These are phyloP conservation scores for Mortierella alpina DNA, from an alignment of 192 early-diverging fungal species.

Conservation along the genomic window DNA sequence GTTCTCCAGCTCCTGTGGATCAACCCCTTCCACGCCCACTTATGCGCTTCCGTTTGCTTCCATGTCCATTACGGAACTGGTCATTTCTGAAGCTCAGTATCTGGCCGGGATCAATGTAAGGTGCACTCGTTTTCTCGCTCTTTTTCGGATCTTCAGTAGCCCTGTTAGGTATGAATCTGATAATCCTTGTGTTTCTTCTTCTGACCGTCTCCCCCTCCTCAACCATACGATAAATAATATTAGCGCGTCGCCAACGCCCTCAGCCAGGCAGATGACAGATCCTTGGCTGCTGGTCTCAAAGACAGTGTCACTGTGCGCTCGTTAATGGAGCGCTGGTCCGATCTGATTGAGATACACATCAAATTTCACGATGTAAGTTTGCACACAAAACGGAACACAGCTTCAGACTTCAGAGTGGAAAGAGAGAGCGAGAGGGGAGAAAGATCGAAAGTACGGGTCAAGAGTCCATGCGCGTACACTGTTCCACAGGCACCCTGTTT, in stretches of 20 bases:
- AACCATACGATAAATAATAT: neutral
- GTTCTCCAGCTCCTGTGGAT: neutral
- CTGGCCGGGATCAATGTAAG: constrained; percentile 31
- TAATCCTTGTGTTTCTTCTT: neutral
- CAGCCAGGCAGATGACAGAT: constrained; percentile 7
- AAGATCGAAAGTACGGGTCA: too few relatives aligned
- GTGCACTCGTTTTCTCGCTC: neutral
- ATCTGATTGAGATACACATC: constrained; percentile 17
- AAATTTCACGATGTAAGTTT: constrained; percentile 48
- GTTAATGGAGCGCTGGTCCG: constrained; percentile 22
- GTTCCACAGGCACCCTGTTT: neutral
- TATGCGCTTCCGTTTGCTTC: constrained; percentile 11
- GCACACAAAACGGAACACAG: neutral
- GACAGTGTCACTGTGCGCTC: constrained; percentile 32
- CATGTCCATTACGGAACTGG: constrained; percentile 45
- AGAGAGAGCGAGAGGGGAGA: too few relatives aligned
- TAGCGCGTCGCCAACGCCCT: constrained; percentile 27
- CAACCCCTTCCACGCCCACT: constrained; percentile 4
- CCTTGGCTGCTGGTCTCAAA: constrained; percentile 14
- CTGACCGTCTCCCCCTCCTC: neutral
- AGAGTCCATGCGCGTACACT: too few relatives aligned
- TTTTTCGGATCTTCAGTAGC: too few relatives aligned
- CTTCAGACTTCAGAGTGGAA: too few relatives aligned
- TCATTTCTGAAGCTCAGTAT: constrained; percentile 39
- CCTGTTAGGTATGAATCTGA: neutral